Evolutionary conservation across 495 filamentous ascomycete genomes (phyloP).

Genomic region (Neurospora sp.): DNA sequence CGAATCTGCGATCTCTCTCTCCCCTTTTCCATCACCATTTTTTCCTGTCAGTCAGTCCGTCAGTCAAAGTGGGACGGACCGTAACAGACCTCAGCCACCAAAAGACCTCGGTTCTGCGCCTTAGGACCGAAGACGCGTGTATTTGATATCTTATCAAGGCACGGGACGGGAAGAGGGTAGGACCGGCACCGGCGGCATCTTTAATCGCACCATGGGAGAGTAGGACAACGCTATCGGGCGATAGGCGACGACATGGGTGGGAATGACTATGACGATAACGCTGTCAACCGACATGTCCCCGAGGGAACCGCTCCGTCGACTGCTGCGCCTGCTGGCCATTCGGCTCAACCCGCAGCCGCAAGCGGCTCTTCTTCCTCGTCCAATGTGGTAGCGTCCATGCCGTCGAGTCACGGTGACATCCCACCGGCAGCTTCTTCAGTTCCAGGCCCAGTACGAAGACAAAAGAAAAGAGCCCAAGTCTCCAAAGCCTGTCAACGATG

Average conservation of each 20-base stretch:
- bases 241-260: background rate
- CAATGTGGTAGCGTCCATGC: background rate
- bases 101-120: background rate
- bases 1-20: background rate
- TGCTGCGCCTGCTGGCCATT: background rate
- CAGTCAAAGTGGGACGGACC: background rate
- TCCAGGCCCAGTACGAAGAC: background rate
- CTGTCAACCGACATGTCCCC: background rate
- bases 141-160: background rate
- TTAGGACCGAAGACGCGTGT: background rate
- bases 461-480: constrained; percentile 13
- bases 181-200: background rate
- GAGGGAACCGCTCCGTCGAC: background rate
- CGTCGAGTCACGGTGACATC: background rate
- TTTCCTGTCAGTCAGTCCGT: background rate
- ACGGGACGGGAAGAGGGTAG: background rate
- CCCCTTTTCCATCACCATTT: background rate
- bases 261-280: background rate
- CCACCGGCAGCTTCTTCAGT: background rate
- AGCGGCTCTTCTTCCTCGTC: background rate
- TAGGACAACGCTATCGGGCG: background rate
- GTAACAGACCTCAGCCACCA: background rate
- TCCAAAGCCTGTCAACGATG: constrained; percentile 22
- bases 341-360: background rate
- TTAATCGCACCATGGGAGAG: background rate